phyloP scores from a whole-genome alignment of 106 monocot species.

The Phalaenopsis aphrodite region DNA sequence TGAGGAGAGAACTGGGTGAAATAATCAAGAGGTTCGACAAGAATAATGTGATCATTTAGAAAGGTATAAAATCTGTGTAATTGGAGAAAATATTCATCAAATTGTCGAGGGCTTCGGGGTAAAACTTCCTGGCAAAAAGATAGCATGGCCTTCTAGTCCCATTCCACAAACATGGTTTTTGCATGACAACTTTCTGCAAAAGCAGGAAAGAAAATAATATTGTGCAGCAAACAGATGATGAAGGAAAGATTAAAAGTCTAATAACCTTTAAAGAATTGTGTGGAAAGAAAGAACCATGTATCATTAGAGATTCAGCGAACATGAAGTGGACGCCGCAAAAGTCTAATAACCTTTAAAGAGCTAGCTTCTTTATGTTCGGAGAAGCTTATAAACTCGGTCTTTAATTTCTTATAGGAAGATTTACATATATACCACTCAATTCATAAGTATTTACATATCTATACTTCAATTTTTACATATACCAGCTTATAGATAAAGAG shows the following conservation, averaged over 20 bases:
- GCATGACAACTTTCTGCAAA: constrained; percentile 37
- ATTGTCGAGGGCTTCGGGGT: constrained; percentile 53
- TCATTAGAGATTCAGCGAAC: too few relatives aligned
- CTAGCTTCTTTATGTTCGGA: neutral
- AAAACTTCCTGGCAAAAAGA: constrained; percentile 73
- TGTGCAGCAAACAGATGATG: too few relatives aligned
- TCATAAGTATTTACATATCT: too few relatives aligned
- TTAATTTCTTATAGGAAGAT: neutral
- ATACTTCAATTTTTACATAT: too few relatives aligned
- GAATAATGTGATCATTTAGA: neutral
- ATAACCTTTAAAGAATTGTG: too few relatives aligned
- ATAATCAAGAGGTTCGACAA: too few relatives aligned
- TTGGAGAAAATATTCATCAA: constrained; percentile 50
- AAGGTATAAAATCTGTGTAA: constrained; percentile 13
- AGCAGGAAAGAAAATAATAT: neutral
- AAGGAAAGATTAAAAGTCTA: neutral
- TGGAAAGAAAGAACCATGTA: too few relatives aligned
- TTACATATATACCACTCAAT: too few relatives aligned
- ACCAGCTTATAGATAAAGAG: too few relatives aligned
- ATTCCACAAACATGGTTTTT: constrained; percentile 56
- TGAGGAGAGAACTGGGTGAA: too few relatives aligned
- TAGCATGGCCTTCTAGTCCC: constrained; percentile 59
- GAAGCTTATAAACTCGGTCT: neutral
- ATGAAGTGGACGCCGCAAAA: too few relatives aligned
- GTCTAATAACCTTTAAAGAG: neutral